Percentiles rank a stretch among this genome's conserved stretches.
phyloP scores from a whole-genome alignment of 2,329 filamentous ascomycete genomes.

The Ophiognomonia clavigignenti-juglandacearum region DNA sequence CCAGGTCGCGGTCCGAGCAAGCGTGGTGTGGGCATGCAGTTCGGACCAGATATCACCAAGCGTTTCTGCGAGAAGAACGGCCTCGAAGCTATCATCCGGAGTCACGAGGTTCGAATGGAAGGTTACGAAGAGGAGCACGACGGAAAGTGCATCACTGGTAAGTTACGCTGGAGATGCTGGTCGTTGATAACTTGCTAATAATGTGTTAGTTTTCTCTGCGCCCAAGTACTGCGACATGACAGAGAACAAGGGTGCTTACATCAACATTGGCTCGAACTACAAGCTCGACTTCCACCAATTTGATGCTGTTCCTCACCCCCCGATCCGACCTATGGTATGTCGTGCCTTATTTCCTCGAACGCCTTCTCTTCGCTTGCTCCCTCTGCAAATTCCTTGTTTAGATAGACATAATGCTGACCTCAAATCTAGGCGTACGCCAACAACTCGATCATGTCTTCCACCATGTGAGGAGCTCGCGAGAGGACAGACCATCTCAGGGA shows the following conservation, averaged over 20 bases:
- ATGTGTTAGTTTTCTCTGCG: slow-evolving; percentile 76
- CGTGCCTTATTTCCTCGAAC: neutral
- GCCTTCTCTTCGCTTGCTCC: neutral
- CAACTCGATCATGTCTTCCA: slow-evolving; percentile 71
- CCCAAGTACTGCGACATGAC: slow-evolving; percentile 97
- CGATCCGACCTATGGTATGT: slow-evolving; percentile 85
- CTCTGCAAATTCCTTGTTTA: neutral
- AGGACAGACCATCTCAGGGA: slow-evolving; percentile 3
- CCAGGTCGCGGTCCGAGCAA: slow-evolving; percentile 91
- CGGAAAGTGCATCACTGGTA: slow-evolving; percentile 89
- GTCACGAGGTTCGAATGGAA: slow-evolving; percentile 97
- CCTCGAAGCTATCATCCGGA: slow-evolving; percentile 89
- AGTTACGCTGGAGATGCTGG: too few species aligned
- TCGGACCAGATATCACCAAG: slow-evolving; percentile 94
- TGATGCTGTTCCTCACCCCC: slow-evolving; percentile 91
- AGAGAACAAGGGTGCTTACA: slow-evolving; percentile 96
- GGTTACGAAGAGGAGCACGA: slow-evolving; percentile 99
- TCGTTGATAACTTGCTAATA: slow-evolving; percentile 25
- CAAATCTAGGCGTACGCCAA: slow-evolving; percentile 71
- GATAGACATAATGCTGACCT: slow-evolving; percentile 15
- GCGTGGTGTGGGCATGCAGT: slow-evolving; percentile 92
- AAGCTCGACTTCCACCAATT: slow-evolving; percentile 92
- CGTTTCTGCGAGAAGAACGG: slow-evolving; percentile 95
- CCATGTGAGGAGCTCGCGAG: slow-evolving; percentile 52
- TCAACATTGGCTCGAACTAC: slow-evolving; percentile 89